Base-by-base conservation (phyloP, 208 protist species). In the Trypanosoma vivax region DNA sequence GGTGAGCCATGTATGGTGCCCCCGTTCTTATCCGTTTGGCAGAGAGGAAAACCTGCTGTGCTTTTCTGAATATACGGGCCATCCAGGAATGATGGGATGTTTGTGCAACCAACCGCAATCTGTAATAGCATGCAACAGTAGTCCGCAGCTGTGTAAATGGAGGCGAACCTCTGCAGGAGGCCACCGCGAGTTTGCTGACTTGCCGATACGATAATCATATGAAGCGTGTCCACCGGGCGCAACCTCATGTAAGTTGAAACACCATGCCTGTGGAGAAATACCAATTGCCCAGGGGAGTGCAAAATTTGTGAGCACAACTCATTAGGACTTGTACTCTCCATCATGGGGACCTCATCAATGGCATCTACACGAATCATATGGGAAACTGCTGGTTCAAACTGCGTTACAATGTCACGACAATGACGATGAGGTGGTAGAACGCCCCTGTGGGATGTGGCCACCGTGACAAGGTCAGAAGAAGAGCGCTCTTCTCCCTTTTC, bases 71-170 rank as follows among this genome's bases (percentile, higher is more conserved):
- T 60, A 35, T 66, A 60, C 25, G 60, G 60, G 1, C 60, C 60
- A 53, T 60, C 37, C 41, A 66, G 31, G 37, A 60, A 47, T 50
- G 29, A 38, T 29, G 54, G 49, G 1, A 69, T 41, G 50, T 60
- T 71, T 49, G 54, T 71, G 31, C 52, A 60, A 11, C 78, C 82
- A 21, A 69, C 60, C 24, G 82, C 88, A 35, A 95, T 73, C 54
- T 95, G 88, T n/a, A 95, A 54, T 41, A 95, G 82, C 88, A 95
- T 95, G 16, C 77, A 71, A 23, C 67, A 78, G 53, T 92, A 91
- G 60, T 95, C 88, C 5, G 76, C 51, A 1, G 69, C 51, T 37
- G 59, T 81, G 65, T 83, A 84, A 35, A 75, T 58, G 21, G 70
- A 64, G n/a, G 76, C 64, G 72, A 94, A 92, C 24, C 82, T 74